Conservation (phyloP, 2,329 filamentous ascomycete genomes). For the Rhexocercosporidium sp. region DNA sequence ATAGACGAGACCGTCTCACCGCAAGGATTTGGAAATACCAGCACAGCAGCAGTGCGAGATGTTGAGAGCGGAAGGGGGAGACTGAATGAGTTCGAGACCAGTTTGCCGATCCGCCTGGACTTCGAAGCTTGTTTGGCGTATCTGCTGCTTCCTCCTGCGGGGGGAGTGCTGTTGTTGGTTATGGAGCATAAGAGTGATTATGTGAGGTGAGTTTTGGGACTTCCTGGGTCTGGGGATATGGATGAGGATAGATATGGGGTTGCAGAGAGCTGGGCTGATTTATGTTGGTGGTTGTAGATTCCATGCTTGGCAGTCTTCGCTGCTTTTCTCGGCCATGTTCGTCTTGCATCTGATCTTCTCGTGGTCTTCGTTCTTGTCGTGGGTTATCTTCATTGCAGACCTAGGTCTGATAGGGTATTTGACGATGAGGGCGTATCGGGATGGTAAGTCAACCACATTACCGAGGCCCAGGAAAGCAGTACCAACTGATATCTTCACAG, state of each 20-base stretch:
- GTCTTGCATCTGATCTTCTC: slow-evolving; percentile 84
- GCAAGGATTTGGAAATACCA: slow-evolving; percentile 28
- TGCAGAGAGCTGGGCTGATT: slow-evolving; percentile 16
- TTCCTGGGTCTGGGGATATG: neutral
- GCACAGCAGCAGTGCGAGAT: slow-evolving; percentile 16
- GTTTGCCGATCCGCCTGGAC: slow-evolving; percentile 82
- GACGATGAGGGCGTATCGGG: slow-evolving; percentile 79
- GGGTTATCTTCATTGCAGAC: slow-evolving; percentile 80
- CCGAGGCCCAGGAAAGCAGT: neutral
- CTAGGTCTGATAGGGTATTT: slow-evolving; percentile 77
- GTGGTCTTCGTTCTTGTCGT: slow-evolving; percentile 84
- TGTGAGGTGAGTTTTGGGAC: slow-evolving; percentile 71
- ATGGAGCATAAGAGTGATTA: slow-evolving; percentile 96
- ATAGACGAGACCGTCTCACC: slow-evolving; percentile 24
- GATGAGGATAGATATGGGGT: neutral
- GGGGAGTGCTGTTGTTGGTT: slow-evolving; percentile 82
- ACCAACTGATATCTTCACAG: slow-evolving; percentile 44
- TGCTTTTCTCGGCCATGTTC: slow-evolving; percentile 78
- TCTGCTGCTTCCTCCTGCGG: slow-evolving; percentile 80
- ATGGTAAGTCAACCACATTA: slow-evolving; percentile 56
- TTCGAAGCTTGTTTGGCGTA: slow-evolving; percentile 93
- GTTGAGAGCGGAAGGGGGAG: slow-evolving; percentile 50
- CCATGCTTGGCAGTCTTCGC: slow-evolving; percentile 92
- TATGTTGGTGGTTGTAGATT: slow-evolving; percentile 65
- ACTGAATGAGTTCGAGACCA: slow-evolving; percentile 88